Percentiles rank a stretch among this genome's conserved stretches.
Evolutionary conservation across 257 asterid species (phyloP).

Genomic region (Lycium ferocissimum): DNA sequence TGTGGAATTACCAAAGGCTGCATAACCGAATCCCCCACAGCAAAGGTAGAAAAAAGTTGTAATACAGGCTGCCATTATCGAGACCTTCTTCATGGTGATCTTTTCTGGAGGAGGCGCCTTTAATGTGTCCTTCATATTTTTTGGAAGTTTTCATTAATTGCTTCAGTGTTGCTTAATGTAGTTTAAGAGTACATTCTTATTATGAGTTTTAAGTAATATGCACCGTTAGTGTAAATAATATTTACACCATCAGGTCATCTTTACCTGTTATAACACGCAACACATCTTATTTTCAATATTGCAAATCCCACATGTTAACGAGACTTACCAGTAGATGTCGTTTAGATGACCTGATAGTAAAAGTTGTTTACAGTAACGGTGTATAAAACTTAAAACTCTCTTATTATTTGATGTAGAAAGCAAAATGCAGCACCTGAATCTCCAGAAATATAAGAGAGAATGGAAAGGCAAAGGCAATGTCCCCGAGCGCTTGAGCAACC

Average conservation of each 20-base stretch:
- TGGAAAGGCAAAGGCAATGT: slow-evolving; percentile 80
- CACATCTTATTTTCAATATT: too few relatives aligned
- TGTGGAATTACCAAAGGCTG: slow-evolving; percentile 82
- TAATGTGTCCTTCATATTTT: slow-evolving; percentile 66
- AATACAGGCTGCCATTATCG: slow-evolving; percentile 53
- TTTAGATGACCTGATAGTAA: too few relatives aligned
- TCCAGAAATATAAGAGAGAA: slow-evolving; percentile 62
- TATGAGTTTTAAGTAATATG: not conserved
- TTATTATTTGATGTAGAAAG: not conserved
- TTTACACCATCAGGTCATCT: too few relatives aligned
- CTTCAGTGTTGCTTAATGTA: not conserved
- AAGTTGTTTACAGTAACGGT: too few relatives aligned
- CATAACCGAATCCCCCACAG: slow-evolving; percentile 95
- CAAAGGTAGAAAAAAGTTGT: slow-evolving; percentile 74
- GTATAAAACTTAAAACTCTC: too few relatives aligned
- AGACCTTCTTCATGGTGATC: slow-evolving; percentile 74
- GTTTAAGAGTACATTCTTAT: not conserved
- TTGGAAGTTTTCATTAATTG: slow-evolving; percentile 2
- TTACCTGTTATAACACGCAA: too few relatives aligned
- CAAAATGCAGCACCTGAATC: slow-evolving; percentile 59
- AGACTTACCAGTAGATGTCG: too few relatives aligned
- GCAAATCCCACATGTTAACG: too few relatives aligned
- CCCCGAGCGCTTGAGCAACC: slow-evolving; percentile 72
- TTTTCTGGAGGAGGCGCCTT: slow-evolving; percentile 69
- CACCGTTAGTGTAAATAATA: too few relatives aligned